Percentiles rank a stretch among this genome's conserved stretches.
Evolutionary conservation across 176 grass and related monocot species (phyloP).

Genomic region (Cenchrus fungigraminus): DNA sequence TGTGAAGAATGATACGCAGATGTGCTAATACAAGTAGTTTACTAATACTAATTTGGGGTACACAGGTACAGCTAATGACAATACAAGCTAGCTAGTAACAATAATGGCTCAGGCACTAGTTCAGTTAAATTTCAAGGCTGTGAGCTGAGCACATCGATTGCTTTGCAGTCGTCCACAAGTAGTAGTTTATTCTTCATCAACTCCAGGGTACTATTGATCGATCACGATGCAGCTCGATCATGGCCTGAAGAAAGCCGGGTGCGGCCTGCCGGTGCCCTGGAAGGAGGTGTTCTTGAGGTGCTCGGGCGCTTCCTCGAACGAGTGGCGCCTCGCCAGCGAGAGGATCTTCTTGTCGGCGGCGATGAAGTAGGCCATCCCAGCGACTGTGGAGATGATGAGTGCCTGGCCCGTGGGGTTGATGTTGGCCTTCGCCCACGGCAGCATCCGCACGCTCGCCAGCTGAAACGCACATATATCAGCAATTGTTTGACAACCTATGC

Average conservation of each 20-base stretch:
- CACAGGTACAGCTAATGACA: too few relatives aligned
- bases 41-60: too few relatives aligned
- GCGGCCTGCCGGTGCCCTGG: slow-evolving; percentile 4
- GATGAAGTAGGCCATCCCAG: slow-evolving; percentile 79
- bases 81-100: too few relatives aligned
- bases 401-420: slow-evolving; percentile 75
- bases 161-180: too few relatives aligned
- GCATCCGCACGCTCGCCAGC: slow-evolving; percentile 82
- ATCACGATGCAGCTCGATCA: not conserved
- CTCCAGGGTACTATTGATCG: too few relatives aligned
- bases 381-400: slow-evolving; percentile 68
- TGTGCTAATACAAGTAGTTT: too few relatives aligned
- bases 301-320: slow-evolving; percentile 23
- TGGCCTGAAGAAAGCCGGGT: slow-evolving; percentile 44
- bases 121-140: too few relatives aligned
- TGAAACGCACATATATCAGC: slow-evolving; percentile 14
- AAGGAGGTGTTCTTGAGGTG: slow-evolving; percentile 57
- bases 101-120: too few relatives aligned
- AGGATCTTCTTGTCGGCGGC: slow-evolving; percentile 79
- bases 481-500: not conserved
- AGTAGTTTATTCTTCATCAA: too few relatives aligned
- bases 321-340: slow-evolving; percentile 60
- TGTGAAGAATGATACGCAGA: too few relatives aligned
- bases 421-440: slow-evolving; percentile 74
- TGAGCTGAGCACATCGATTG: too few relatives aligned